Evolutionary conservation across 2,329 filamentous ascomycete species (phyloP).

Genomic region (Paraconiothyrium brasiliense): DNA sequence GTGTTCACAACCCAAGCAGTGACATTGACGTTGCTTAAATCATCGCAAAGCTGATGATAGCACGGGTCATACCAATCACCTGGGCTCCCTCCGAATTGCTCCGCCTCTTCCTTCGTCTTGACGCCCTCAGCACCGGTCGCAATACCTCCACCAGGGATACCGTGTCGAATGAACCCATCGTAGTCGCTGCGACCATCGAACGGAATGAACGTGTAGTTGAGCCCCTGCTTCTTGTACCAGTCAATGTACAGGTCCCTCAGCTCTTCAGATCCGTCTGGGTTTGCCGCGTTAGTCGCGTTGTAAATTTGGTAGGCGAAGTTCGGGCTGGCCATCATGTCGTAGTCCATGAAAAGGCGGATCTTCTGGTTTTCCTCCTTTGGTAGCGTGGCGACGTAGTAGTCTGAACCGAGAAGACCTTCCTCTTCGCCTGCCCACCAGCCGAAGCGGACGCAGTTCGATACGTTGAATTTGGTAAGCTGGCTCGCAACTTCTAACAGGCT

Average conservation of each 20-base stretch:
- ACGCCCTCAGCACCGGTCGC: conserved; percentile 54
- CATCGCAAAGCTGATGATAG: conserved; percentile 53
- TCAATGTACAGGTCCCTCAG: conserved; percentile 50
- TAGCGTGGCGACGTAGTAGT: conserved; percentile 50
- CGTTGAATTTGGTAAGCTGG: conserved; percentile 51
- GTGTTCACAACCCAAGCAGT: conserved; percentile 52
- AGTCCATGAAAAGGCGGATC: conserved; percentile 55
- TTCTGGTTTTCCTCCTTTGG: conserved; percentile 49
- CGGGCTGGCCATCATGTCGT: conserved; percentile 55
- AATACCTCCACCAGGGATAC: conserved; percentile 53
- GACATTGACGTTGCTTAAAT: conserved; percentile 49
- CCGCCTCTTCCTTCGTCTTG: conserved; percentile 50
- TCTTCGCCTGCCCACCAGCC: conserved; percentile 53
- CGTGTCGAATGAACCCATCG: conserved; percentile 52
- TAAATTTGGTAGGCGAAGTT: conserved; percentile 54
- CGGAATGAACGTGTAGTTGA: conserved; percentile 51
- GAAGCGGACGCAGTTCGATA: conserved; percentile 53
- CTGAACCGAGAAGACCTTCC: conserved; percentile 51
- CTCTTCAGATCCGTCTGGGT: conserved; percentile 49
- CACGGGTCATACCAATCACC: conserved; percentile 52
- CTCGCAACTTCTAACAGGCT: conserved; percentile 52
- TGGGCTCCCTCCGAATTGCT: conserved; percentile 50
- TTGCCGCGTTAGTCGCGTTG: conserved; percentile 49
- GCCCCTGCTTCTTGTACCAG: conserved; percentile 48
- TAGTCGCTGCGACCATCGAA: conserved; percentile 55